These are phyloP conservation scores for Solanum pimpinellifolium DNA, from an alignment of 257 asterid species.

Conservation along the genomic window DNA sequence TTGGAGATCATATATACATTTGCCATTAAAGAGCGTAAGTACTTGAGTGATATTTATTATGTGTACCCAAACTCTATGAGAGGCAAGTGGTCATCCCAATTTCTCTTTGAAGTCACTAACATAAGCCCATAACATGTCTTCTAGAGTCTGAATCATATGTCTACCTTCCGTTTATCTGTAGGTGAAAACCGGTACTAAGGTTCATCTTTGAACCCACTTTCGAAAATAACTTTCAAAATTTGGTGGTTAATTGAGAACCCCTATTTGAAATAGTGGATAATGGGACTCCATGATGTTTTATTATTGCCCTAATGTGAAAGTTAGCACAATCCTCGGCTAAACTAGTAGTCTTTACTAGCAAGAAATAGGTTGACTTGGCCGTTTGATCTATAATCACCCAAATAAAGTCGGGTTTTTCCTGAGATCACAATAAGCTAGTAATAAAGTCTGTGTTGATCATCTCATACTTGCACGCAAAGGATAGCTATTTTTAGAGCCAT, in stretches of 20 bases:
- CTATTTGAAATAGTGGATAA: too few species aligned
- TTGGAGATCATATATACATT: too few species aligned
- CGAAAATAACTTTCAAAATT: too few species aligned
- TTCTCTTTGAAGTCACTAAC: neutral
- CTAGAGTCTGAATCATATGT: neutral
- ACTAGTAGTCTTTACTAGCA: too few species aligned
- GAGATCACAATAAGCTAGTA: neutral
- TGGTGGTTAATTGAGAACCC: neutral
- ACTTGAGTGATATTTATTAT: too few species aligned
- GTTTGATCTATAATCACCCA: neutral
- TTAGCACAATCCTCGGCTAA: neutral
- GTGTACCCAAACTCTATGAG: neutral
- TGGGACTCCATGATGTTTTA: neutral
- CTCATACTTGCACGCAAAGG: neutral
- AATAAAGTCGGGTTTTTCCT: too few species aligned
- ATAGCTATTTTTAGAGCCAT: neutral
- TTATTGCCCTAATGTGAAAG: neutral
- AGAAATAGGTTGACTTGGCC: neutral
- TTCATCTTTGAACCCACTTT: neutral
- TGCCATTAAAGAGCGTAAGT: too few species aligned
- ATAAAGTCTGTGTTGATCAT: neutral
- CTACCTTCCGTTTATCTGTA: neutral
- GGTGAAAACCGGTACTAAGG: neutral
- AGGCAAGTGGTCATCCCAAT: too few species aligned
- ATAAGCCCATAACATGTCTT: neutral